These are phyloP conservation scores for Aspergillus glaucus DNA, from an alignment of 2,329 filamentous ascomycete species.

Conservation along the genomic window DNA sequence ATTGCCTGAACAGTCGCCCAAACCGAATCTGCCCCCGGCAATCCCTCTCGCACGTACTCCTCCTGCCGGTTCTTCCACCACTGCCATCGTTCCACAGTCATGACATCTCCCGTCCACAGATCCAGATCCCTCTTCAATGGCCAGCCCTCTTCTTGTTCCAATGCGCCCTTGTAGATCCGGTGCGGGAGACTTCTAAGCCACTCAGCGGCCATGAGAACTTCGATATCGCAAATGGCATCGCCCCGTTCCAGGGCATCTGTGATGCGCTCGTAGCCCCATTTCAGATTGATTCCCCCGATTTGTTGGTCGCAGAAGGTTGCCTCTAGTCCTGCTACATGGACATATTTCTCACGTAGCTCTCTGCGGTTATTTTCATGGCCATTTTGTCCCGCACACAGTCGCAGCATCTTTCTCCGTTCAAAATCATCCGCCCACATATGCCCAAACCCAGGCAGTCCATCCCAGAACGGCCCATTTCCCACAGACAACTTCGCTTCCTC, in stretches of 20 bases:
- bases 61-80: background rate
- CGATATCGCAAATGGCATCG: background rate
- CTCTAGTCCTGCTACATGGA: background rate
- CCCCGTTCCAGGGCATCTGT: background rate
- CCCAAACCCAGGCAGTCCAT: background rate
- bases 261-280: background rate
- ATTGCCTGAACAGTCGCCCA: background rate
- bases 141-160: background rate
- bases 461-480: background rate
- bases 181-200: background rate
- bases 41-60: background rate
- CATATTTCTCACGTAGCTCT: background rate
- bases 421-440: background rate
- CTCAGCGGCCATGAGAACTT: background rate
- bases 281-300: background rate
- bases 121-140: background rate
- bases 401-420: background rate
- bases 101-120: background rate
- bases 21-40: background rate
- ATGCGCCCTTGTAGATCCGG: background rate
- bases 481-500: background rate
- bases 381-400: background rate
- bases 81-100: background rate
- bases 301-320: background rate
- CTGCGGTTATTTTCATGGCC: background rate